phyloP scores from a whole-genome alignment of 768 basidiomycete genomes.

The Xerocomellus amylosporus region DNA sequence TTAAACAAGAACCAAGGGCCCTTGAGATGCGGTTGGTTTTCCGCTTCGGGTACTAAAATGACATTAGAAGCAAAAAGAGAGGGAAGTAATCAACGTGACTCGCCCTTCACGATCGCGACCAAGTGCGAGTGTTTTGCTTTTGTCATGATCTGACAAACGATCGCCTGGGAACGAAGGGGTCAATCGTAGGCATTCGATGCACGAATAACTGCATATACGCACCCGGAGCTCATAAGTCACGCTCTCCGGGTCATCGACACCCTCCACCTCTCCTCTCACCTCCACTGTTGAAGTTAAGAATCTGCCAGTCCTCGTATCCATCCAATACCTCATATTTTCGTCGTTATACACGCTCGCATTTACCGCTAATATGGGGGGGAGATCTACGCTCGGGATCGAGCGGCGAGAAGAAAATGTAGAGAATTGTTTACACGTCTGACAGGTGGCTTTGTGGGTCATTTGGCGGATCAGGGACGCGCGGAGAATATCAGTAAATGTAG shows the following conservation, averaged over 20 bases:
- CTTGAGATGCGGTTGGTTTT: slow-evolving; percentile 36
- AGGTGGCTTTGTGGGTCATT: slow-evolving; percentile 82
- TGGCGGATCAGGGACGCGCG: slow-evolving; percentile 76
- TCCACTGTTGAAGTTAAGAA: slow-evolving; percentile 62
- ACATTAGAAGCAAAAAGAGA: background rate
- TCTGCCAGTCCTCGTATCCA: slow-evolving; percentile 43
- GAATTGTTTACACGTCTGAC: slow-evolving; percentile 78
- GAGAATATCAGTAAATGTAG: slow-evolving; percentile 67
- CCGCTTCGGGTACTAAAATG: slow-evolving; percentile 65
- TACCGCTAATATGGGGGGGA: slow-evolving; percentile 83
- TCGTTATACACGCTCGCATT: slow-evolving; percentile 81
- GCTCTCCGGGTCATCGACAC: slow-evolving; percentile 51
- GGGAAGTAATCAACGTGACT: background rate
- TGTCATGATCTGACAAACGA: slow-evolving; percentile 75
- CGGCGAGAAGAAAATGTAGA: slow-evolving; percentile 69
- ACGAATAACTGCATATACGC: slow-evolving; percentile 24
- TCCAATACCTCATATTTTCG: slow-evolving; percentile 73
- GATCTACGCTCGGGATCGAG: slow-evolving; percentile 55
- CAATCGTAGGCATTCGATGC: background rate
- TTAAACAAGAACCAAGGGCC: slow-evolving; percentile 95
- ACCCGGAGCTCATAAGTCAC: slow-evolving; percentile 75
- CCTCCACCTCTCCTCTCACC: slow-evolving; percentile 58
- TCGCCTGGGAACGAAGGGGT: slow-evolving; percentile 47
- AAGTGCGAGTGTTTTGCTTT: slow-evolving; percentile 78
- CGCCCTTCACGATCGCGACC: slow-evolving; percentile 84